Percentiles rank a stretch among this genome's conserved stretches.
These are phyloP conservation scores for Groenewaldozyma salmanticensis DNA, from an alignment of 805 yeast genomes.

Conservation along the genomic window DNA sequence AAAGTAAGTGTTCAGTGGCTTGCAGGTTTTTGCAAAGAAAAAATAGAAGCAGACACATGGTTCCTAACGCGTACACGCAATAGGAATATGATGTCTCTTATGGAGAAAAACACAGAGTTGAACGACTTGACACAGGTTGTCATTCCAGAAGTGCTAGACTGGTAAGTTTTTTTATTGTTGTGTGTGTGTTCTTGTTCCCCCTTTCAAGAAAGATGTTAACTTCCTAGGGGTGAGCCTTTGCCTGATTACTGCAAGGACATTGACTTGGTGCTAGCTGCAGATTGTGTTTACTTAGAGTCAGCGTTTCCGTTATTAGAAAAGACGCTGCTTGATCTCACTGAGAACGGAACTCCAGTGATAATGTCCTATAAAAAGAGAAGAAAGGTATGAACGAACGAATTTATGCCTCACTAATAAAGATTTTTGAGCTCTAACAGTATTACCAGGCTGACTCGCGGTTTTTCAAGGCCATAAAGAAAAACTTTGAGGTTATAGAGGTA, in stretches of 20 bases:
- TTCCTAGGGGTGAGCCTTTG: slow-evolving; percentile 28
- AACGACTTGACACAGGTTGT: slow-evolving; percentile 32
- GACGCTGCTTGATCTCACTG: slow-evolving; percentile 38
- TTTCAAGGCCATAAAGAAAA: slow-evolving; percentile 26
- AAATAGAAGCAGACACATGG: no score
- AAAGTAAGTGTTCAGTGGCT: slow-evolving; percentile 21
- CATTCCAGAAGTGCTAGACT: slow-evolving; percentile 34
- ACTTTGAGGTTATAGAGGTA: slow-evolving; percentile 25
- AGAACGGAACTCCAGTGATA: slow-evolving; percentile 33
- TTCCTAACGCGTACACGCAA: slow-evolving; percentile 13
- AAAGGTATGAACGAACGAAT: slow-evolving; percentile 25
- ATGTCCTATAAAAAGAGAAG: slow-evolving; percentile 49
- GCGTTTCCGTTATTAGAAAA: slow-evolving; percentile 44
- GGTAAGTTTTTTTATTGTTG: slow-evolving; percentile 27
- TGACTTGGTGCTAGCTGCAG: slow-evolving; percentile 48
- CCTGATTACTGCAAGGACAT: slow-evolving; percentile 30
- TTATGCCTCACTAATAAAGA: neutral
- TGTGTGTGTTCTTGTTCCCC: neutral
- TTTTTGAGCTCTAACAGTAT: neutral
- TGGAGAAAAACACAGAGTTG: slow-evolving; percentile 36
- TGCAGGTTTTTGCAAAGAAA: no score
- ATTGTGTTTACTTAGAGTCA: slow-evolving; percentile 46
- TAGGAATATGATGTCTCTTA: slow-evolving; percentile 37
- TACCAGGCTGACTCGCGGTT: slow-evolving; percentile 31
- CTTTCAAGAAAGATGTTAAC: neutral